Evolutionary conservation across 768 basidiomycete genomes (phyloP).

Genomic region (Cyclocybe aegerita): DNA sequence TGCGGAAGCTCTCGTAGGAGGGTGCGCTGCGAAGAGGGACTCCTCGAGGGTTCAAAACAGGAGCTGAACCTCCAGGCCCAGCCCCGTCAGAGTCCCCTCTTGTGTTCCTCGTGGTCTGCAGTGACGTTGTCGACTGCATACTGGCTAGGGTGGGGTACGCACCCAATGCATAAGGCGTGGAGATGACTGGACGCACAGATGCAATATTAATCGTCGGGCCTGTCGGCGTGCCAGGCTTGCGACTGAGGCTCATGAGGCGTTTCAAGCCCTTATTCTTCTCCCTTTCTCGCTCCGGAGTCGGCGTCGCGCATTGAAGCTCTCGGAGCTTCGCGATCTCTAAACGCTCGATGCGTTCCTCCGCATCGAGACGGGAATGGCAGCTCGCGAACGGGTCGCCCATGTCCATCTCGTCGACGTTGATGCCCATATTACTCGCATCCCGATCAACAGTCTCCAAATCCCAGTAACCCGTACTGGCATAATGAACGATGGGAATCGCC

Average conservation of each 20-base stretch:
- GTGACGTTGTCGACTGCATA: slow-evolving; percentile 16
- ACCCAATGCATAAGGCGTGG: slow-evolving; percentile 46
- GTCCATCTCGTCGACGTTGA: slow-evolving; percentile 38
- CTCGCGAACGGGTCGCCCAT: slow-evolving; percentile 25
- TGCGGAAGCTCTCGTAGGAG: slow-evolving; percentile 49
- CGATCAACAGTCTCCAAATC: slow-evolving; percentile 17
- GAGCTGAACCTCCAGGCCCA: slow-evolving; percentile 10
- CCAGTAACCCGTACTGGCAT: slow-evolving; percentile 33
- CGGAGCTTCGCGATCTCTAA: slow-evolving; percentile 17
- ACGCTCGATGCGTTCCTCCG: slow-evolving; percentile 13
- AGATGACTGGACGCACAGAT: slow-evolving; percentile 35
- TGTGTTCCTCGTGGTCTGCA: slow-evolving; percentile 6
- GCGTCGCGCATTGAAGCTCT: slow-evolving; percentile 21
- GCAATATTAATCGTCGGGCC: slow-evolving; percentile 10
- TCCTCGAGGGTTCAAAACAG: slow-evolving; percentile 7
- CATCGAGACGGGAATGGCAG: slow-evolving; percentile 9
- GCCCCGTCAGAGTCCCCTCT: background rate
- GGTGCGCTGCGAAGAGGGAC: slow-evolving; percentile 33
- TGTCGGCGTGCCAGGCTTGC: slow-evolving; percentile 17
- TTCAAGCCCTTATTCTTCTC: slow-evolving; percentile 28
- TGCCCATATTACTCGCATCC: slow-evolving; percentile 24
- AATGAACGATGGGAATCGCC: slow-evolving; percentile 62
- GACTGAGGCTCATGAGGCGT: slow-evolving; percentile 33
- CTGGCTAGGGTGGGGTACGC: slow-evolving; percentile 18
- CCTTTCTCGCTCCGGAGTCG: slow-evolving; percentile 24